Base-by-base conservation (phyloP, 78 protist species). In the Polysphondylium violaceum region DNA sequence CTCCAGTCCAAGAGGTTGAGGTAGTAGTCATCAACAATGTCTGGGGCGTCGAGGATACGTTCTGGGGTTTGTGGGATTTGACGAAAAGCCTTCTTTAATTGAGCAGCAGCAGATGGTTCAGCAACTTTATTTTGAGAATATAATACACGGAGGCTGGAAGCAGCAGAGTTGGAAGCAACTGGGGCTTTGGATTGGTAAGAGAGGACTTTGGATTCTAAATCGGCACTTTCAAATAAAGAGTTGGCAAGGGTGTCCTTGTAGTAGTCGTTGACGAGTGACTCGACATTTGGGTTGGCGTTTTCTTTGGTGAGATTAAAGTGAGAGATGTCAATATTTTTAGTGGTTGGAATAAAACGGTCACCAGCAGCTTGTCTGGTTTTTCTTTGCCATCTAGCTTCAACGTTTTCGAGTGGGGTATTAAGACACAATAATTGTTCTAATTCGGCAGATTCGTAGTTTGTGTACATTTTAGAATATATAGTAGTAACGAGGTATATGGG, bases 1-100 rank as follows among this genome's bases (percentile, higher is more conserved):
- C 73, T 33, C 99, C 99, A 99, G 93, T 99, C 99, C n/a, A 99
- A 88, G 9, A 98, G 92, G 93, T 99, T 99, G 47, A 98, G 86
- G 89, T 99, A 99, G 78, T 76, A 99, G 94, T 99, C 99, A 63
- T 98, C 99, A 17, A 74, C 72, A 19, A 98, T 60, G 35, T 95
- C 99, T 35, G 99, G 99, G 21, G 99, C 99, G 69, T 98, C 99
- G 21, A 98, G 63, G 29, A 95, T 79, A 41, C 96, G 64, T 47
- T 93, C 96, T 43, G 96, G 96, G 43, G 68, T 55, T 17, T 64
- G 63, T 36, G 96, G 96, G 27, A 87, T 87, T 47, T 63, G 87
- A 53, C 96, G 87, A 40, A 74, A 68, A n/a, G 74, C 36, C 64
- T 78, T 93, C 78, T 76, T 74, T 11, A 40, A 29, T 41, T 27